Evolutionary conservation across 345 rosid species (phyloP).

Genomic region (Euphorbia peplus): DNA sequence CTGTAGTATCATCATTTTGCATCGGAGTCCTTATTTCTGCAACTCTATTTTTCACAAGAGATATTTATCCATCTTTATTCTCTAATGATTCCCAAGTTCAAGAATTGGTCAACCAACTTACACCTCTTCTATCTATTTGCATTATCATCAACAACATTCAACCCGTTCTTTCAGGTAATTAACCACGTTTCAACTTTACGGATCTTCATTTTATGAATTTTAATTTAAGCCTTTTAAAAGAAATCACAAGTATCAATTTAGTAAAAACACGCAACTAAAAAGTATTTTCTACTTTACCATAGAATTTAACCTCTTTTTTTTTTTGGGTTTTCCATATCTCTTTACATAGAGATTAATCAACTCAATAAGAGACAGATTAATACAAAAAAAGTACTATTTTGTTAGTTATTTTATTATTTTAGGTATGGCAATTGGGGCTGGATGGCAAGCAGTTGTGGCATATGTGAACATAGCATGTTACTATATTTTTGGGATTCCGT

Average conservation of each 20-base stretch:
- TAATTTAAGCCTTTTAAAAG: too few relatives aligned
- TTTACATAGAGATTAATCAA: too few relatives aligned
- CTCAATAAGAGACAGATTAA: too few relatives aligned
- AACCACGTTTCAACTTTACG: too few relatives aligned
- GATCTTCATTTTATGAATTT: too few relatives aligned
- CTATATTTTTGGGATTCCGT: constrained; percentile 54
- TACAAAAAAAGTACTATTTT: background rate
- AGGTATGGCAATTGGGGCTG: constrained; percentile 66
- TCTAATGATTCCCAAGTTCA: constrained; percentile 49
- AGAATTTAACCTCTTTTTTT: too few relatives aligned
- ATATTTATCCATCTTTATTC: constrained; percentile 59
- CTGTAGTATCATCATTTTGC: constrained; percentile 45
- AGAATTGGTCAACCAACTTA: constrained; percentile 51
- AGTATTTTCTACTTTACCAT: too few relatives aligned
- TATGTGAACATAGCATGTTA: constrained; percentile 66
- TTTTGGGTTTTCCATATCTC: too few relatives aligned
- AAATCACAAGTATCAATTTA: too few relatives aligned
- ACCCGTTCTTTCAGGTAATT: constrained; percentile 84
- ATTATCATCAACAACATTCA: constrained; percentile 68
- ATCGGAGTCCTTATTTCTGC: constrained; percentile 47
- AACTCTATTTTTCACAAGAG: constrained; percentile 38
- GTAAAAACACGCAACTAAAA: too few relatives aligned
- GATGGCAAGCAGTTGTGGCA: constrained; percentile 69
- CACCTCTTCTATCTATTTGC: constrained; percentile 66
- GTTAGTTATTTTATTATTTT: background rate